Evolutionary conservation across 345 rosid species (phyloP), one percentile per base, ranked within the genome.

Genomic region (Eucalyptus marginata): DNA sequence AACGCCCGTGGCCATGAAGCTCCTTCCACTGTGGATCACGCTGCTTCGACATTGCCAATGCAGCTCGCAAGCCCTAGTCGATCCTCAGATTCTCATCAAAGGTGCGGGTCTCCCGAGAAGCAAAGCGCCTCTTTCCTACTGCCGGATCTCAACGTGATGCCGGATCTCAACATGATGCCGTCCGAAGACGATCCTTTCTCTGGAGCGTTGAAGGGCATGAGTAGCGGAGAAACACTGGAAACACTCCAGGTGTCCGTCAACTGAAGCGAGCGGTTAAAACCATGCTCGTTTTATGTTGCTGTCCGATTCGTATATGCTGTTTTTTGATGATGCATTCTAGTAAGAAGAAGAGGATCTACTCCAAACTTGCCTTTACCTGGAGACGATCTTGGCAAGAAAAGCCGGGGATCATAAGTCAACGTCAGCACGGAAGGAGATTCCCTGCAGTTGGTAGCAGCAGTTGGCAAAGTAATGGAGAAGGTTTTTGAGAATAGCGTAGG

Each of bases 141-240:
- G 18, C 98, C 98, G 52, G 99, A 97, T 94, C 93, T 97, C 59
- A 97, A 97, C 86, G 93, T 94, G 96, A 89, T 90, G 91, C 97
- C 92, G 2, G 99, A 97, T 94, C 93, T 97, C 59, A 97, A 97
- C 86, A 94, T 94, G 96, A 89, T 90, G 91, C 97, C 92, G 1
- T 79, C 88, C 1, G 89, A 87, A 85, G 91, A 90, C 17, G 66
- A 90, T 33, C 58, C 62, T n/a, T 25, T 87, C 43, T 86, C n/a
- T 7, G 95, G 92, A 50, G 90, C 89, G 44, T 86, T 91, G 87
- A 90, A 90, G 27, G 93, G 93, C 47, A 86, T 56, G 84, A 93
- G 95, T 91, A 93, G 92, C 89, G 50, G 68, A 86, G 66, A 71
- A 80, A 54, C 36, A 29, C 58, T 88, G 56, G 66, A 71, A 80